Base-by-base conservation (phyloP, 2,329 filamentous ascomycete genomes). In the Paramyrothecium roridum region DNA sequence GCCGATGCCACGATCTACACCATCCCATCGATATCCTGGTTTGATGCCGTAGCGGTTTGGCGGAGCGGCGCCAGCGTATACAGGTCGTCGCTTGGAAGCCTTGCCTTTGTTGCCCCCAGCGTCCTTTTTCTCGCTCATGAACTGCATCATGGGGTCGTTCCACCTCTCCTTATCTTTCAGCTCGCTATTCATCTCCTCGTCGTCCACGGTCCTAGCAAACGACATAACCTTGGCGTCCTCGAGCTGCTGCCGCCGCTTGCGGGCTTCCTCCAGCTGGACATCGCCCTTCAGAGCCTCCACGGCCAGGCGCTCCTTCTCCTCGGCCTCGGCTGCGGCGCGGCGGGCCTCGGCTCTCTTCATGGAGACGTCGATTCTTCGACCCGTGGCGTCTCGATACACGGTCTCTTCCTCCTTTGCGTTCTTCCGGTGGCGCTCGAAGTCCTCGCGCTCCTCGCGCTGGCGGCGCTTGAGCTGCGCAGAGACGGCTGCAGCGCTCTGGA, bases 21-120 rank as follows among this genome's bases (percentile, higher is more conserved):
- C 95, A 78, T 99, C 95, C 95, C 95, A 99, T 61, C 91, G 80
- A 76, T 96, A 91, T 0, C 95, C 96, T 0, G 95, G 95, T 57
- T 88, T 81, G 58, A 99, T 98, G 1, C 90, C 91, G 75, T 98
- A 98, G 20, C 95, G 82, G 79, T 99, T 99, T 48, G 95, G 95
- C 66, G 90, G 83, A 54, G 89, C 90, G 0, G 87, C 82, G 0
- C 93, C 95, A 57, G 85, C 77, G 70, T 98, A 99, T 4, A 89
- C 70, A 3, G 88, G 90, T 61, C 82, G 85, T 16, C 73, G 70
- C 54, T 73, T 77, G 11, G 69, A 64, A 46, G 65, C 65, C 54
- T 62, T 73, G 52, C 64, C 65, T 54, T 66, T 69, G n/a, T 55
- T 64, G 50, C 58, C 62, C 49, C 65, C 63, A 2, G 63, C 64